A percentile compares a stretch with the other conserved stretches of the same genome.
Evolutionary conservation across 139 green algal genomes (phyloP).

Genomic region (Dunaliella sp.): DNA sequence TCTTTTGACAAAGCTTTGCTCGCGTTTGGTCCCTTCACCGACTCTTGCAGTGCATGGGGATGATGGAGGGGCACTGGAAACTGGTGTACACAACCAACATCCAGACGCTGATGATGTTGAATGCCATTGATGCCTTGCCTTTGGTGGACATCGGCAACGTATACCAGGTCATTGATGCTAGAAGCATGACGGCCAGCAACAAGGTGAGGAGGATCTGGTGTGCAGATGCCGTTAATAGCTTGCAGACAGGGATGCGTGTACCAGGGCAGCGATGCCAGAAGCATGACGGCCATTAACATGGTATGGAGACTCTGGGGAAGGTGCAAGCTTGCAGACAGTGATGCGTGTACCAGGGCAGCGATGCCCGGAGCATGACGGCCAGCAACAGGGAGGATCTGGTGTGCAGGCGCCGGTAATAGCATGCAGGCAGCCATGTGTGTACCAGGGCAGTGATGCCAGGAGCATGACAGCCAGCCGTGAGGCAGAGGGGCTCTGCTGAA

Average conservation of each 20-base stretch:
- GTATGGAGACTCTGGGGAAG: no score
- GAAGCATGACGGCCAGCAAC: slow-evolving; percentile 64
- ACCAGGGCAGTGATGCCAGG: slow-evolving; percentile 35
- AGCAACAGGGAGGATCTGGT: slow-evolving; percentile 74
- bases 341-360: slow-evolving; percentile 41
- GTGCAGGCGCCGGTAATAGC: no score
- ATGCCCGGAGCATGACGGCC: slow-evolving; percentile 51
- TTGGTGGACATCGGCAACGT: slow-evolving; percentile 67
- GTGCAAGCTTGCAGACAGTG: no score
- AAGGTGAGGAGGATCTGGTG: no score
- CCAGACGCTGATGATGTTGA: slow-evolving; percentile 56
- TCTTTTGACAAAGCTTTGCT: no score
- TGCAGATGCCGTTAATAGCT: slow-evolving; percentile 38
- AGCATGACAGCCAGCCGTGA: no score
- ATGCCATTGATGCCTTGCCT: slow-evolving; percentile 49
- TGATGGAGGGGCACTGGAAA: slow-evolving; percentile 54
- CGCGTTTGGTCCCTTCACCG: no score
- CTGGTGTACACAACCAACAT: slow-evolving; percentile 65
- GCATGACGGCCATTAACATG: slow-evolving; percentile 66
- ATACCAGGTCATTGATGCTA: slow-evolving; percentile 36
- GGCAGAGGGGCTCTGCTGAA: no score
- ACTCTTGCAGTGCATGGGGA: slow-evolving; percentile 2
- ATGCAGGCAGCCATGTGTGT: no score
- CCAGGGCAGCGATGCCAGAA: slow-evolving; percentile 37
- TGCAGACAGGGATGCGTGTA: slow-evolving; percentile 62